Evolutionary conservation across 768 basidiomycete species (phyloP).

Genomic region (Crepidotus variabilis): DNA sequence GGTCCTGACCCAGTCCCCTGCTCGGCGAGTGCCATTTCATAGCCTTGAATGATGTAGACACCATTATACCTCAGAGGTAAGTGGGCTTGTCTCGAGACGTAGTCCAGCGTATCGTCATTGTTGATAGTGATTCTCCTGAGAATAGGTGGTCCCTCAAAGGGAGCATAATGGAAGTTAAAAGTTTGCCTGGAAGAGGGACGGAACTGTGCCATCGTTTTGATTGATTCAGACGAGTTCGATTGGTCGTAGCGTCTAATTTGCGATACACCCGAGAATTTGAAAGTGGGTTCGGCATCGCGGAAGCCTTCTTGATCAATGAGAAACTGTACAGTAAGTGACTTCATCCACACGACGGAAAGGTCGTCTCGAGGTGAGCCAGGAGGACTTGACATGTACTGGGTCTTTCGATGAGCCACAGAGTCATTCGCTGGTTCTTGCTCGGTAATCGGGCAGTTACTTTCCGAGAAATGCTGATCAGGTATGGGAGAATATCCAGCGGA

Average conservation of each 20-base stretch:
- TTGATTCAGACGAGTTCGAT: neutral
- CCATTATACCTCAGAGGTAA: slow-evolving; percentile 68
- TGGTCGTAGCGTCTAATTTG: slow-evolving; percentile 29
- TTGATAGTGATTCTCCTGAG: slow-evolving; percentile 67
- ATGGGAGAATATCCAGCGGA: too few relatives aligned
- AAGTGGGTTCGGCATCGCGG: slow-evolving; percentile 54
- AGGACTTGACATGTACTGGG: neutral
- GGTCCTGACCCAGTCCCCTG: slow-evolving; percentile 17
- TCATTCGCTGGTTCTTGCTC: too few relatives aligned
- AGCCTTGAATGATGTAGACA: slow-evolving; percentile 70
- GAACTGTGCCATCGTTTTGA: slow-evolving; percentile 55
- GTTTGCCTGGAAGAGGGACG: slow-evolving; percentile 52
- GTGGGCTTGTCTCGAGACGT: slow-evolving; percentile 71
- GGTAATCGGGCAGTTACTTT: too few relatives aligned
- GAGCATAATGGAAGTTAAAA: slow-evolving; percentile 70
- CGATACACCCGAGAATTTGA: slow-evolving; percentile 54
- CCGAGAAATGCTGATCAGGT: too few relatives aligned
- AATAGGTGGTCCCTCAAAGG: slow-evolving; percentile 63
- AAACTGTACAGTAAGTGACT: slow-evolving; percentile 51
- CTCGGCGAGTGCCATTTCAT: slow-evolving; percentile 40
- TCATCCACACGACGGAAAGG: slow-evolving; percentile 41
- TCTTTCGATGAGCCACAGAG: neutral
- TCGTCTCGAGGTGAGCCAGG: neutral
- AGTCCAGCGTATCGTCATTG: slow-evolving; percentile 67
- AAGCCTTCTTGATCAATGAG: slow-evolving; percentile 86